Evolutionary conservation across 495 filamentous ascomycete species (phyloP).

Genomic region (Lindgomyces ingoldianus): DNA sequence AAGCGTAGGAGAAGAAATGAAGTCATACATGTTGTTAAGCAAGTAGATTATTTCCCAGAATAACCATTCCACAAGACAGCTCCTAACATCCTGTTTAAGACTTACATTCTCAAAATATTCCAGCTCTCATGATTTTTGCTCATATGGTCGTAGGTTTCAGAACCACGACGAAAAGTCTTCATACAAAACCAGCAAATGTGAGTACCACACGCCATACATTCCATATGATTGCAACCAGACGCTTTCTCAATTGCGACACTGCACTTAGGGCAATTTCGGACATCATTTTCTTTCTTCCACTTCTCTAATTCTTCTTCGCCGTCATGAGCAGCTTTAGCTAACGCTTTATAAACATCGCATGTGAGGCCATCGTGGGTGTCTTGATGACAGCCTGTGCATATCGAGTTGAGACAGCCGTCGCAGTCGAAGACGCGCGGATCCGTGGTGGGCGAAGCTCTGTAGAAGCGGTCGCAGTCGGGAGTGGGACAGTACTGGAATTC

Average conservation of each 20-base stretch:
- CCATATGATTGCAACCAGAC: constrained; percentile 37
- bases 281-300: constrained; percentile 29
- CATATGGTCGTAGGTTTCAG: constrained; percentile 30
- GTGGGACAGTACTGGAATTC: constrained; percentile 31
- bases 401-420: constrained; percentile 25
- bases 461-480: constrained; percentile 34
- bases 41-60: background rate
- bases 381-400: constrained; percentile 28
- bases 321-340: constrained; percentile 4
- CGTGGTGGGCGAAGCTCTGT: constrained; percentile 3
- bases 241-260: constrained; percentile 28
- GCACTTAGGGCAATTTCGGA: constrained; percentile 35
- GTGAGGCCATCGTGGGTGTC: constrained; percentile 17
- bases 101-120: background rate
- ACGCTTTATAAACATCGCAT: constrained; percentile 21
- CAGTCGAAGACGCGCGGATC: constrained; percentile 24
- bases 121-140: constrained; percentile 5
- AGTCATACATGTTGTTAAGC: background rate
- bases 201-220: constrained; percentile 24
- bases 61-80: background rate
- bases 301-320: constrained; percentile 20
- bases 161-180: constrained; percentile 16
- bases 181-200: constrained; percentile 40
- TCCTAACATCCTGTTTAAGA: background rate
- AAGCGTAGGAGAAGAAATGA: no score